Base-by-base conservation (phyloP, 768 basidiomycete species). In the Lenzites betulinus region DNA sequence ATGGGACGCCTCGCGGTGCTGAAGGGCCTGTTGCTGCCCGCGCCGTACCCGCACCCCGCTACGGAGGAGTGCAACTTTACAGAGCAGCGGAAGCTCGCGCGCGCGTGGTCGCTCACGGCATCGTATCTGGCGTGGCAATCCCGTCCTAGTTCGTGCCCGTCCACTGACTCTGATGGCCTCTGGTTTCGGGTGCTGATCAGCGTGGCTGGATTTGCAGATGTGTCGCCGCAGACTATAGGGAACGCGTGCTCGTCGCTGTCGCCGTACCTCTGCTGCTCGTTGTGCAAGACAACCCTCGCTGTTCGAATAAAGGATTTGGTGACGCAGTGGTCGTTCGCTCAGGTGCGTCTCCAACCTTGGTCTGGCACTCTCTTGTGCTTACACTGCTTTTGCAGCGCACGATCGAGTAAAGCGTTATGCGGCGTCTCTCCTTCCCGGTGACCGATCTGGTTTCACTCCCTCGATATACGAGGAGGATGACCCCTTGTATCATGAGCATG, bases 101-200 rank as follows among this genome's bases (percentile, higher is more conserved):
- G 90, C 43, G 90, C 90, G 3, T 92, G 90, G 90, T 87, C 89
- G 18, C 74, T 92, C 39, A 89, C 90, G 18, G 83, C 86, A 0
- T 89, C 89, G 2, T 90, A 90, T 73, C 81, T 92, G 9, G 87
- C 87, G 6, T 92, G 90, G 90, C 90, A 91, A 71, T 87, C 87
- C 38, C 77, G 88, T 60, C 87, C 89, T 63, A 89, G 89, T 90
- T 66, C 60, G 81, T 71, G 20, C 7, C 30, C 30, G 4, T 33
- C 6, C 30, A 11, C 30, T 33, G 30, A 11, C 30, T 33, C 6
- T 11, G 30, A 11, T 33, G 4, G 30, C 11, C 30, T 35, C 3
- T n/a, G 11, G 11, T 11, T 5, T 33, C 30, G n/a, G n/a, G n/a
- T 33, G 22, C n/a, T 30, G 5, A 18, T 16, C 8, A n/a, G 26